Evolutionary conservation across 1,284 basidiomycete genomes (phyloP), one percentile per base, ranked within the genome.

Genomic region (Ceratobasidium sp.): DNA sequence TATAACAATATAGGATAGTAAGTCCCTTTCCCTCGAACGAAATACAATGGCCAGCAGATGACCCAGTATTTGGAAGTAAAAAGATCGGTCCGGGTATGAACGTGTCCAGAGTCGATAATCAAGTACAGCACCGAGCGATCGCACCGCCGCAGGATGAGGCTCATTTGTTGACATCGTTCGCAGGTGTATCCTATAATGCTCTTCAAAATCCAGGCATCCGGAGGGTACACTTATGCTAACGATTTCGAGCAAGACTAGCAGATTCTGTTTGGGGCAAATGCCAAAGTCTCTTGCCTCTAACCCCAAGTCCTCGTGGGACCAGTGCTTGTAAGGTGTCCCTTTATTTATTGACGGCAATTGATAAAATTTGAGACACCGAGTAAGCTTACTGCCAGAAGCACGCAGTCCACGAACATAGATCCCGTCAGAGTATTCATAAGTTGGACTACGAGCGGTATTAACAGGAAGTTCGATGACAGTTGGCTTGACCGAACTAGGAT

Each of bases 301-400:
- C 17, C 56, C 68, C 51, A 61, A 26, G n/a, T 71, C 53, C n/a
- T 23, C n/a, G 56, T 71, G 68, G 45, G 20, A 17, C 68, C 68
- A 71, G 11, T 58, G 35, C n/a, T 71, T 61, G 13, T 45, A 60
- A 3, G 23, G 20, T 2, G 68, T 60, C 20, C 56, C 68, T 35
- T 58, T 71, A 35, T 71, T 71, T 28, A 56, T 28, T 2, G 68
- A 71, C 26, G 68, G 68, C 26, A 71, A n/a, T 60, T 71, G 68
- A 23, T 71, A 71, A 23, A 60, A 71, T 20, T 71, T 23, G 23
- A 71, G 33, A n/a, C 33, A 39, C 20, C 54, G 42, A 10, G 68
- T 71, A 23, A 47, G 42, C n/a, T n/a, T 45, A 39, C 42, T 49
- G 35, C 33, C 64, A 2, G 35, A 26, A 23, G 47, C 33, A 37